Evolutionary conservation across 2,329 filamentous ascomycete species (phyloP).

Genomic region (Fusarium sp.): DNA sequence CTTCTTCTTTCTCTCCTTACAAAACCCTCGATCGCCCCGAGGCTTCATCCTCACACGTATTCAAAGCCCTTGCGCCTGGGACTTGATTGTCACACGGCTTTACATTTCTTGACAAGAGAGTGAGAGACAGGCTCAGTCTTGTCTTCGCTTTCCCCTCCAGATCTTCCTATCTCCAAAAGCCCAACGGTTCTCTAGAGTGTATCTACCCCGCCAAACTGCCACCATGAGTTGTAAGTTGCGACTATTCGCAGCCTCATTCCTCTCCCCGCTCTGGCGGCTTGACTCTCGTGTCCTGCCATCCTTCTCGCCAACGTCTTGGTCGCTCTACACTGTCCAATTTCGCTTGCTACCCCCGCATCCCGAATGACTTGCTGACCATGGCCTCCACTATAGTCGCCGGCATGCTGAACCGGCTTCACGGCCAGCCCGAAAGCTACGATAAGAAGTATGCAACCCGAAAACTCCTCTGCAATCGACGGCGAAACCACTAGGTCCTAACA

Average conservation of each 20-base stretch:
- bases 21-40: constrained; percentile 26
- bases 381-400: constrained; percentile 72
- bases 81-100: constrained; percentile 22
- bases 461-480: constrained; percentile 16
- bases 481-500: constrained; percentile 46
- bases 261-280: constrained; percentile 37
- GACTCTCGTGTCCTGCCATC: constrained; percentile 16
- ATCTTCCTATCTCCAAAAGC: constrained; percentile 20
- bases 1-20: constrained; percentile 24
- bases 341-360: neutral
- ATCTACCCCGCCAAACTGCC: constrained; percentile 47
- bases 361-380: constrained; percentile 43
- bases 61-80: constrained; percentile 19
- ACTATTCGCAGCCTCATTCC: constrained; percentile 45
- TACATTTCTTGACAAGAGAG: neutral
- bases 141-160: constrained; percentile 21
- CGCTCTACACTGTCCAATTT: neutral
- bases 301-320: neutral
- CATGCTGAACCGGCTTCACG: constrained; percentile 96
- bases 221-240: constrained; percentile 52
- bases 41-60: constrained; percentile 22
- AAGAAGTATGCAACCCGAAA: constrained; percentile 78
- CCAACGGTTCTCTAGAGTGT: constrained; percentile 19
- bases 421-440: constrained; percentile 98
- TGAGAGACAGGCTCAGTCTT: constrained; percentile 5